Evolutionary conservation across 2,329 filamentous ascomycete species (phyloP), one percentile per base, ranked within the genome.

Genomic region (Fusarium nygamai): DNA sequence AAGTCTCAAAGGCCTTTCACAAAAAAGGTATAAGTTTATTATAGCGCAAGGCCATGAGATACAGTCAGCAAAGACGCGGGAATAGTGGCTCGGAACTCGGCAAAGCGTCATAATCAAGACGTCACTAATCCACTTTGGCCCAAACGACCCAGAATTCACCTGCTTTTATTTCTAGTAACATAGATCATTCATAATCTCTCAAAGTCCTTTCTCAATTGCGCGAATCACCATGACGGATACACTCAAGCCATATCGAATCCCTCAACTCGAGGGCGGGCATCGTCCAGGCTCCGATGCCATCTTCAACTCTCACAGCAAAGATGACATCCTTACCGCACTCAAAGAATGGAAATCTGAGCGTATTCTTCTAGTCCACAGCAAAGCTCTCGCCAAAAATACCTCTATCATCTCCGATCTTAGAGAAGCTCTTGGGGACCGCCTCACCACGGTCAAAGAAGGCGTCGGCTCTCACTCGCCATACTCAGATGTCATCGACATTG

Each of bases 391-490:
- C 6, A 24, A 66, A 1, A 66, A 70, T 4, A 71, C 66, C 7
- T 9, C 36, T 0, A 33, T 36, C 0, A 66, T 70, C 10, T 13
- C n/a, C 4, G 31, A 70, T 8, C 14, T 70, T 0, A 56, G 60
- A 29, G 60, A 46, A 13, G 60, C 53, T 5, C 53, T 70, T 0
- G 41, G 41, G 2, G 36, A 36, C 3, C 48, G 46, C 8, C 67
- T 70, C 4, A 33, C 39, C 9, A 22, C 8, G 0, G 10, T 38
- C 17, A 70, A 71, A 2, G 66, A 70, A n/a, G 67, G 67, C 3
- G 67, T 70, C 6, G 67, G 66, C 17, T 71, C 67, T 2, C 67
- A 70, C 27, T 70, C 66, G 0, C 67, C 67, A 17, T 70, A 71
- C 27, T 8, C 17, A 0, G 66, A 70, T 50, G 67, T 71, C 3